These are phyloP conservation scores for Spinacia oleracea DNA, from an alignment of 179 eudicot species.

Conservation along the genomic window DNA sequence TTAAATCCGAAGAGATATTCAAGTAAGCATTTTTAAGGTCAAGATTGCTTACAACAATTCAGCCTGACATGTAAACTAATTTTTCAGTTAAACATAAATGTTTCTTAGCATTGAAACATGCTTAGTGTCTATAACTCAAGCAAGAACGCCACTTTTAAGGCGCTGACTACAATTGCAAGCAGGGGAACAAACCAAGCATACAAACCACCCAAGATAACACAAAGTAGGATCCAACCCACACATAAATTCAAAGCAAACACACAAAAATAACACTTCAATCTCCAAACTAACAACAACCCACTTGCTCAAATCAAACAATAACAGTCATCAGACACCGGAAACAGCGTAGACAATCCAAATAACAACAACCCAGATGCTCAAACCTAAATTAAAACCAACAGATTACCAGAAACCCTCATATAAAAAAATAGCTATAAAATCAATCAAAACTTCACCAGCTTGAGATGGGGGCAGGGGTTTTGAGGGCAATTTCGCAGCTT, in stretches of 20 bases:
- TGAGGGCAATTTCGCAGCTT: constrained; percentile 38
- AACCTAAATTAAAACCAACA: neutral
- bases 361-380: constrained; percentile 1
- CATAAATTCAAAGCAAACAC: neutral
- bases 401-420: neutral
- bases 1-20: neutral
- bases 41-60: neutral
- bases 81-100: neutral
- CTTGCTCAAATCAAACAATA: neutral
- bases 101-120: neutral
- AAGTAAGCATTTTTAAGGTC: neutral
- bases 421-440: neutral
- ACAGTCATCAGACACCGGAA: neutral
- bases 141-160: neutral
- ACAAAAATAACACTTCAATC: constrained; percentile 2
- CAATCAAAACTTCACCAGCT: constrained; percentile 42
- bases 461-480: constrained; percentile 58
- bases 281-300: neutral
- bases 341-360: neutral
- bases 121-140: neutral
- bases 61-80: neutral
- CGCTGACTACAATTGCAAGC: neutral
- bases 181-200: neutral
- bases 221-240: neutral
- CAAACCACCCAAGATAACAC: constrained; percentile 3